Conservation (phyloP, 257 asterid genomes). For the Anisodus acutangulus region DNA sequence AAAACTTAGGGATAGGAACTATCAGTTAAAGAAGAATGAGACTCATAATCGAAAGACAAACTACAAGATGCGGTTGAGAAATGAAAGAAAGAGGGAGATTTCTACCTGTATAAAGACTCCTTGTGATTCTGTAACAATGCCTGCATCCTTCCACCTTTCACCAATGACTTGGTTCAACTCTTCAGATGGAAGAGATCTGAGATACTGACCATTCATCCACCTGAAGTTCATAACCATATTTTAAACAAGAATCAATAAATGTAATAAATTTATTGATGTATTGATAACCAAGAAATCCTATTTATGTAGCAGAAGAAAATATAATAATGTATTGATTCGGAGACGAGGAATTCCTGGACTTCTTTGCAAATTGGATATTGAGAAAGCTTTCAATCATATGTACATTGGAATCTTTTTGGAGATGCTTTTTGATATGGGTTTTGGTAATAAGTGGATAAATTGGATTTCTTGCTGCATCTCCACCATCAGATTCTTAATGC, state of each 20-base stretch:
- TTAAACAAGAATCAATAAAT: conserved; percentile 31
- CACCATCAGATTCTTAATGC: neutral
- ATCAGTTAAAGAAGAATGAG: neutral
- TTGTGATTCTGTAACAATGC: conserved; percentile 58
- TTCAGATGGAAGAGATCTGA: conserved; percentile 74
- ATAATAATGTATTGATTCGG: neutral
- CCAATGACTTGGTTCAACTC: conserved; percentile 66
- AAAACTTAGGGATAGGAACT: neutral
- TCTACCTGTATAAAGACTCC: conserved; percentile 80
- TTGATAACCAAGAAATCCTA: conserved; percentile 31
- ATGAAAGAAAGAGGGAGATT: neutral
- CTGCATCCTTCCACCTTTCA: conserved; percentile 74
- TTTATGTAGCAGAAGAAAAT: conserved; percentile 7
- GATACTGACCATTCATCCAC: conserved; percentile 98
- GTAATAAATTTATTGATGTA: conserved; percentile 27
- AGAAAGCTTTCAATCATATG: conserved; percentile 1
- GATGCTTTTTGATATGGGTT: neutral
- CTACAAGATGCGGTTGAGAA: neutral
- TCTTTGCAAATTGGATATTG: conserved; percentile 15
- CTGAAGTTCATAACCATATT: conserved; percentile 49
- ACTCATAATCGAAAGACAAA: neutral
- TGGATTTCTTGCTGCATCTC: neutral
- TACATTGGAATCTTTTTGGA: neutral
- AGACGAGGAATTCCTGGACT: conserved; percentile 22
- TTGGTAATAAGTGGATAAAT: neutral